Percentiles rank a stretch among this genome's conserved stretches.
Conservation (phyloP, 2,329 filamentous ascomycete genomes). For the Didymosphaeria variabile region DNA sequence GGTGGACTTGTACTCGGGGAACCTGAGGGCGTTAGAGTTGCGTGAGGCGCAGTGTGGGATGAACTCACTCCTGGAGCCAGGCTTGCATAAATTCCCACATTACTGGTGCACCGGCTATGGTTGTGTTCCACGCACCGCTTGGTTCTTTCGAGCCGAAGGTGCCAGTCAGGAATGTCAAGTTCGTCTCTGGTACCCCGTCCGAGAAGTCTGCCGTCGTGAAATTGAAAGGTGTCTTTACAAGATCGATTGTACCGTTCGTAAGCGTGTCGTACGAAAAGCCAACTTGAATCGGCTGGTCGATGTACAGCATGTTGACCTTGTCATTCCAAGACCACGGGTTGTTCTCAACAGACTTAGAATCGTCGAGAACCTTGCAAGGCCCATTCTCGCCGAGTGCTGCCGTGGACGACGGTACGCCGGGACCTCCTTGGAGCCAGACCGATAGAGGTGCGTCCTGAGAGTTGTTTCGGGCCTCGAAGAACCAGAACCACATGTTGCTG, state of each 20-base stretch:
- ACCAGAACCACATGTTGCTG: slow-evolving; percentile 69
- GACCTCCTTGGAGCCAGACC: slow-evolving; percentile 68
- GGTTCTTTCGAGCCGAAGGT: slow-evolving; percentile 56
- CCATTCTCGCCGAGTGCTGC: slow-evolving; percentile 57
- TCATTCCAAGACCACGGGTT: slow-evolving; percentile 70
- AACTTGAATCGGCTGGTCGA: slow-evolving; percentile 68
- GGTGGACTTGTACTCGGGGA: slow-evolving; percentile 66
- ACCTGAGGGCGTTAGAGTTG: slow-evolving; percentile 38
- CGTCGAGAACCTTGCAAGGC: slow-evolving; percentile 61
- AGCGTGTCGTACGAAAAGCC: slow-evolving; percentile 61
- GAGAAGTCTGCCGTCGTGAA: slow-evolving; percentile 29
- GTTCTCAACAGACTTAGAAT: slow-evolving; percentile 55
- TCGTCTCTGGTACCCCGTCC: slow-evolving; percentile 51
- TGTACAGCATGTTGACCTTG: slow-evolving; percentile 64
- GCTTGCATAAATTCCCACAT: slow-evolving; percentile 25
- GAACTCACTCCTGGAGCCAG: slow-evolving; percentile 22
- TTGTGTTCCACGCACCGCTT: slow-evolving; percentile 20
- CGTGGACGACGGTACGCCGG: slow-evolving; percentile 50
- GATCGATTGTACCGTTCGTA: slow-evolving; percentile 25
- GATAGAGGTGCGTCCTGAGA: slow-evolving; percentile 62
- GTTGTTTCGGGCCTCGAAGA: slow-evolving; percentile 66
- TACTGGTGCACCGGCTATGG: slow-evolving; percentile 19
- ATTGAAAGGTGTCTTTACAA: slow-evolving; percentile 5
- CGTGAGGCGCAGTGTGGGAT: background rate
- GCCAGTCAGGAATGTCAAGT: slow-evolving; percentile 62